phyloP scores from a whole-genome alignment of 129 eudicot genomes.

The Tanacetum coccineum region DNA sequence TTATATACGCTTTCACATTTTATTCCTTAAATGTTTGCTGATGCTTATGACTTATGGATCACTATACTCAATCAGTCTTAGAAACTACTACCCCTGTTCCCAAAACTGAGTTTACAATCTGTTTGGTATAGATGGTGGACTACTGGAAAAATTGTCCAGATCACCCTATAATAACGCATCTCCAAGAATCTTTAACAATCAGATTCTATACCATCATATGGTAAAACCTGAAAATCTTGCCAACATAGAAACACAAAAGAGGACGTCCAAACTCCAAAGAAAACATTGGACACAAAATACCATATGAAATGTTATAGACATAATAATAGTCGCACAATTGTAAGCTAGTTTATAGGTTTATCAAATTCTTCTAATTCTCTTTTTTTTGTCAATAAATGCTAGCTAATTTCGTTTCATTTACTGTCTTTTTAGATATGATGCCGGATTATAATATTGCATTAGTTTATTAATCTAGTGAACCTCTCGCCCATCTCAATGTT shows the following conservation, averaged over 20 bases:
- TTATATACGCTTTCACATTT: background rate
- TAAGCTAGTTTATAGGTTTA: slow-evolving; percentile 2
- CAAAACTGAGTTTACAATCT: no score
- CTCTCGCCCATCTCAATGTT: slow-evolving; percentile 26
- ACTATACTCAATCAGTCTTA: no score
- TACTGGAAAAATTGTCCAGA: background rate
- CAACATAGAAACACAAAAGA: no score
- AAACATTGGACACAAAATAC: background rate
- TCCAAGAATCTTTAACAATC: no score
- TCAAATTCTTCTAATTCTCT: slow-evolving; percentile 25
- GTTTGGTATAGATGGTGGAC: no score
- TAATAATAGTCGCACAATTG: background rate
- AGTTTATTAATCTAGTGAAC: slow-evolving; percentile 5
- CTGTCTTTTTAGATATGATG: background rate
- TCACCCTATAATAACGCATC: background rate
- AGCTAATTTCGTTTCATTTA: slow-evolving; percentile 16
- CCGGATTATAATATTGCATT: background rate
- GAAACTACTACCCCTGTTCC: no score
- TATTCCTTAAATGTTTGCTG: background rate
- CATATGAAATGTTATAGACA: background rate
- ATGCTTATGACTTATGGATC: background rate
- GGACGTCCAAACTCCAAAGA: no score
- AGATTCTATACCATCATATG: no score
- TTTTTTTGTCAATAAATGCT: slow-evolving; percentile 22
- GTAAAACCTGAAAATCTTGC: no score